These are phyloP conservation scores for Tetrapisispora phaffii DNA, from an alignment of 805 yeast genomes.

Conservation along the genomic window DNA sequence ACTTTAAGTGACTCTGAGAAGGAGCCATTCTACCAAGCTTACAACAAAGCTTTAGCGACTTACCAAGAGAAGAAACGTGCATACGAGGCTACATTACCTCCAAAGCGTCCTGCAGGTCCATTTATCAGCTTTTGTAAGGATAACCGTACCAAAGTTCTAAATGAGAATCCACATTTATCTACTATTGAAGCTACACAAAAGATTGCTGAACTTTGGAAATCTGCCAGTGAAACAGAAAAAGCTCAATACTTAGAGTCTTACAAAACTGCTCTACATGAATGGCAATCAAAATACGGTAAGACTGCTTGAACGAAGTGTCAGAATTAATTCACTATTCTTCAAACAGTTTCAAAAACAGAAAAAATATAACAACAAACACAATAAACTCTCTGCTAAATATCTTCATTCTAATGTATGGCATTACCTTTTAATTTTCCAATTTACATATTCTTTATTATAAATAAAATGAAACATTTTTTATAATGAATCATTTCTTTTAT, in stretches of 20 bases:
- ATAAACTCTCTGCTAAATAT: too few relatives aligned
- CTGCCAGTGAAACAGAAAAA: conserved; percentile 13
- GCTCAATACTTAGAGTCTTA: conserved; percentile 20
- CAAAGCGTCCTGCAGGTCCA: conserved; percentile 33
- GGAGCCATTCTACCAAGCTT: conserved; percentile 54
- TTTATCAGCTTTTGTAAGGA: conserved; percentile 24
- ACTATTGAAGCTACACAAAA: conserved; percentile 15
- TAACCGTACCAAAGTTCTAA: conserved; percentile 10
- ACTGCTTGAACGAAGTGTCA: neutral
- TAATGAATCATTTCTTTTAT: too few relatives aligned
- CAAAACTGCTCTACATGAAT: conserved; percentile 9
- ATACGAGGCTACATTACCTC: conserved; percentile 25
- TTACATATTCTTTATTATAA: too few relatives aligned
- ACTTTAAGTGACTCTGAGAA: conserved; percentile 59
- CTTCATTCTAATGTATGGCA: too few relatives aligned
- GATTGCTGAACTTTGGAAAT: conserved; percentile 22
- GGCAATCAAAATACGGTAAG: conserved; percentile 4
- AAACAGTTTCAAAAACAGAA: too few relatives aligned
- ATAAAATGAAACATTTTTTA: too few relatives aligned
- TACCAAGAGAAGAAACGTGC: conserved; percentile 6
- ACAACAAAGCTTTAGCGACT: conserved; percentile 8
- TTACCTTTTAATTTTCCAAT: too few relatives aligned
- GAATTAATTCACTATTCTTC: neutral
- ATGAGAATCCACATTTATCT: conserved; percentile 12
- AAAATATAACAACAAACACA: neutral